These are phyloP conservation scores for Sphaceloma murrayae DNA, from an alignment of 2,329 filamentous ascomycete genomes.

Conservation along the genomic window DNA sequence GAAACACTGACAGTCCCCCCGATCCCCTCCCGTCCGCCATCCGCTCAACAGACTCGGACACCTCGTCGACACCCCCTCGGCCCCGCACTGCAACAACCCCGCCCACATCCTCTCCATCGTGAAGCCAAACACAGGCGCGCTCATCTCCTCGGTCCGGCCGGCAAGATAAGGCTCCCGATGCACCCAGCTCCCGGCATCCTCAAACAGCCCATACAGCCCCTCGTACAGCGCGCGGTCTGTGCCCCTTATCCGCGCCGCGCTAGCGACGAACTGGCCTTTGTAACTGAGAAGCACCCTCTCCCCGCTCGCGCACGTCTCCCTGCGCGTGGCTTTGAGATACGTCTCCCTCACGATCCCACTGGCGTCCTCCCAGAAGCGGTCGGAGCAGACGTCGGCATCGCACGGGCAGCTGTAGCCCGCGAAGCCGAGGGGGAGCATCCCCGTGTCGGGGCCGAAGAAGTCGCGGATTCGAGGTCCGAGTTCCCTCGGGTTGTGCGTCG, in stretches of 20 bases:
- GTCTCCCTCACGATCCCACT: slow-evolving; percentile 33
- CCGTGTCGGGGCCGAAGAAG: slow-evolving; percentile 35
- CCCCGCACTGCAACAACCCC: slow-evolving; percentile 29
- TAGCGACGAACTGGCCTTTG: slow-evolving; percentile 41
- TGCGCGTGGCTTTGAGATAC: slow-evolving; percentile 24
- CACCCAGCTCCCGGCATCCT: slow-evolving; percentile 25
- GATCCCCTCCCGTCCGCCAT: slow-evolving; percentile 19
- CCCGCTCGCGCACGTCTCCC: slow-evolving; percentile 13
- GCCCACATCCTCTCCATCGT: slow-evolving; percentile 34
- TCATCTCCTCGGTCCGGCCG: slow-evolving; percentile 23
- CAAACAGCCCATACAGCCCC: slow-evolving; percentile 24
- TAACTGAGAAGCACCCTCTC: slow-evolving; percentile 33
- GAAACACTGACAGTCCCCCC: slow-evolving; percentile 24
- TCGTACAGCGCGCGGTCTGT: slow-evolving; percentile 30
- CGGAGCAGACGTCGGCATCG: slow-evolving; percentile 32
- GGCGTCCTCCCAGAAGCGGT: slow-evolving; percentile 35
- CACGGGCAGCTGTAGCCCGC: slow-evolving; percentile 34
- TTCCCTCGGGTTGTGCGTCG: slow-evolving; percentile 32
- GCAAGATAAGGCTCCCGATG: slow-evolving; percentile 21
- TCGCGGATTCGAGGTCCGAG: slow-evolving; percentile 32
- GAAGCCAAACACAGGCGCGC: slow-evolving; percentile 29
- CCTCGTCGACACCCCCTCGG: slow-evolving; percentile 20
- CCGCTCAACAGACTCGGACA: slow-evolving; percentile 24
- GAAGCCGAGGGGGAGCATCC: slow-evolving; percentile 38
- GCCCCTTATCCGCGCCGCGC: slow-evolving; percentile 35